phyloP scores from a whole-genome alignment of 768 basidiomycete genomes.

The Piloderma croceum region DNA sequence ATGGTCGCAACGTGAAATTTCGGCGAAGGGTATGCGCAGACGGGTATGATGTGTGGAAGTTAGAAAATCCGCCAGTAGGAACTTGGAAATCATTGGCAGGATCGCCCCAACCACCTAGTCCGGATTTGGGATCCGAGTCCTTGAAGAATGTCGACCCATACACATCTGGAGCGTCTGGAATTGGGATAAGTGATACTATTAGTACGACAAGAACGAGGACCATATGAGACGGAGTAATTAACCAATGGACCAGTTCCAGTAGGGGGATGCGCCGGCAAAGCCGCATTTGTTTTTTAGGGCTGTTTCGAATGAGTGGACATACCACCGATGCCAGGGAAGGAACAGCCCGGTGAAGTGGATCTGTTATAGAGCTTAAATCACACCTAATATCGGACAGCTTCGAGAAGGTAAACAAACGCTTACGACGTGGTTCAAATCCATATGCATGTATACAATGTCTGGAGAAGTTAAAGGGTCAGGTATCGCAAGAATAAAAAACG shows the following conservation, averaged over 20 bases:
- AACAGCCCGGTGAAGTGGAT: constrained; percentile 26
- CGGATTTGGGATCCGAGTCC: constrained; percentile 13
- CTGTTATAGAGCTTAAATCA: constrained; percentile 3
- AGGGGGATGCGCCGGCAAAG: constrained; percentile 23
- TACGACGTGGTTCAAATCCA: constrained; percentile 9
- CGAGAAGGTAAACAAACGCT: not conserved
- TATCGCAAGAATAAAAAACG: too few relatives aligned
- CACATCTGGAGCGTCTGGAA: constrained; percentile 10
- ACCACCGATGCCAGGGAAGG: constrained; percentile 28
- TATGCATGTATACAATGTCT: constrained; percentile 18
- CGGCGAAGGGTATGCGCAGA: constrained; percentile 27
- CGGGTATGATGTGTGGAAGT: constrained; percentile 25
- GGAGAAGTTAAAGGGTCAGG: not conserved
- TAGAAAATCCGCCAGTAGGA: constrained; percentile 24
- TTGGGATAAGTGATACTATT: too few relatives aligned
- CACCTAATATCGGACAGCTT: too few relatives aligned
- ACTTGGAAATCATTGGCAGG: constrained; percentile 17
- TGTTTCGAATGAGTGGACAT: constrained; percentile 18
- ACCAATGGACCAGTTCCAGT: constrained; percentile 24
- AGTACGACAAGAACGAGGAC: not conserved
- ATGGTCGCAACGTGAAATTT: constrained; percentile 30
- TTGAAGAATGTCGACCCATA: constrained; percentile 13
- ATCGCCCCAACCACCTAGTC: constrained; percentile 20
- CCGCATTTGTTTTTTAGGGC: constrained; percentile 23
- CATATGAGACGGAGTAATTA: not conserved